phyloP scores from a whole-genome alignment of 345 rosid genomes.

The Moringa oleifera region DNA sequence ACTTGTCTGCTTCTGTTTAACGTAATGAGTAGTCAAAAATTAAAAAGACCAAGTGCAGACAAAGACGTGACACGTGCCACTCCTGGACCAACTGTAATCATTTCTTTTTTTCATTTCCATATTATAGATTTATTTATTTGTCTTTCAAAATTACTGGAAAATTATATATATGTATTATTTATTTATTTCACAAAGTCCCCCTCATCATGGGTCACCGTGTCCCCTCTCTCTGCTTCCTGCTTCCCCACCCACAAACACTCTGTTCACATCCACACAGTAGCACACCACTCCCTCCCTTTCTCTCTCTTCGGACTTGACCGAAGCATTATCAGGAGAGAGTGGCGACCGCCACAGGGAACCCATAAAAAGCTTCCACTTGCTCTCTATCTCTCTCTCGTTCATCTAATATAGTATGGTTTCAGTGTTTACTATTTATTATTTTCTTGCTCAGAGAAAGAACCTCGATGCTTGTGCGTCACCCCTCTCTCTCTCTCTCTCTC shows the following conservation, averaged over 20 bases:
- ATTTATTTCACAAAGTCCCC: too few species aligned
- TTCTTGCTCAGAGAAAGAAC: slow-evolving; percentile 2
- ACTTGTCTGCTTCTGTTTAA: slow-evolving; percentile 11
- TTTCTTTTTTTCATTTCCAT: slow-evolving; percentile 5
- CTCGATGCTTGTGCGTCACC: slow-evolving; percentile 41
- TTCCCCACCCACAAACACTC: slow-evolving; percentile 19
- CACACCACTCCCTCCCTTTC: neutral
- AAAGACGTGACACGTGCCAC: slow-evolving; percentile 21
- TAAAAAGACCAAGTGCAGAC: neutral
- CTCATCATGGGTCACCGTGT: too few species aligned
- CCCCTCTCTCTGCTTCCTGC: slow-evolving; percentile 17
- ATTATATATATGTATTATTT: too few species aligned
- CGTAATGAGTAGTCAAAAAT: slow-evolving; percentile 14
- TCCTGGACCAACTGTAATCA: slow-evolving; percentile 22
- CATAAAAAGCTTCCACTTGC: slow-evolving; percentile 51
- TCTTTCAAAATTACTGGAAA: too few species aligned
- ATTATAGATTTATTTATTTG: too few species aligned
- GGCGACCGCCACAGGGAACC: slow-evolving; percentile 58
- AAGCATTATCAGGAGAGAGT: too few species aligned
- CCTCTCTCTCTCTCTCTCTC: slow-evolving; percentile 19
- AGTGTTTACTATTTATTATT: neutral
- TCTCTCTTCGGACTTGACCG: too few species aligned
- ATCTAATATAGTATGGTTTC: neutral
- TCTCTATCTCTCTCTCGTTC: slow-evolving; percentile 19
- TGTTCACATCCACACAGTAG: neutral